Evolutionary conservation across 2,329 filamentous ascomycete genomes (phyloP).

Genomic region (Cladosporium cucumerinum): DNA sequence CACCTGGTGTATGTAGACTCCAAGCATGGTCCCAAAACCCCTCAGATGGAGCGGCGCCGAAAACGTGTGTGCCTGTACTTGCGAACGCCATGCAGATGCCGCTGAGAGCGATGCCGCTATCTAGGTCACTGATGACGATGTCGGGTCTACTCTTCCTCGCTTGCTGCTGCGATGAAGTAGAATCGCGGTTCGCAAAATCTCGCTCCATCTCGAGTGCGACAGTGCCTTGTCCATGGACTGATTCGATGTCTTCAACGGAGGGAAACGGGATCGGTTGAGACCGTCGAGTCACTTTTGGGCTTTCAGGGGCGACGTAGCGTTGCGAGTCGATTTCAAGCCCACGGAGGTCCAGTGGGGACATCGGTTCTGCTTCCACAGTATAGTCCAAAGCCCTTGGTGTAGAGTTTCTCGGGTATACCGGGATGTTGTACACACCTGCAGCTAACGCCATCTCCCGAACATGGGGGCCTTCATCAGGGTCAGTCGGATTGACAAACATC

Average conservation of each 20-base stretch:
- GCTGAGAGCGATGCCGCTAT: slow-evolving; percentile 83
- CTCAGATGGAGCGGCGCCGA: slow-evolving; percentile 74
- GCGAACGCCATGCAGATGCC: slow-evolving; percentile 76
- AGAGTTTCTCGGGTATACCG: neutral
- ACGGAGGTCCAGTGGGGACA: neutral
- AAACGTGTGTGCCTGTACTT: slow-evolving; percentile 70
- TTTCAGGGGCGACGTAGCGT: neutral
- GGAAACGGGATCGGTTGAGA: slow-evolving; percentile 79
- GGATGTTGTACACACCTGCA: slow-evolving; percentile 6
- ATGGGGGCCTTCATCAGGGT: neutral
- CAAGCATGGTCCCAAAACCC: slow-evolving; percentile 9
- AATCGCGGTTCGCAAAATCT: slow-evolving; percentile 52
- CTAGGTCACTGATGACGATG: slow-evolving; percentile 72
- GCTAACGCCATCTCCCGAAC: neutral
- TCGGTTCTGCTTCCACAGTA: neutral
- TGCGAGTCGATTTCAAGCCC: slow-evolving; percentile 2
- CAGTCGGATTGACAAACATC: neutral
- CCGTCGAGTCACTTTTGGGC: slow-evolving; percentile 63
- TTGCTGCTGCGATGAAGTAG: neutral
- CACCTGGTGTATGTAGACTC: neutral
- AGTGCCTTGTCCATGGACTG: slow-evolving; percentile 92
- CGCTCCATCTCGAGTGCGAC: slow-evolving; percentile 75
- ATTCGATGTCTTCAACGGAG: slow-evolving; percentile 88
- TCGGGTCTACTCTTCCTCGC: slow-evolving; percentile 33
- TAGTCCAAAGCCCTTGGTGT: neutral